These are phyloP conservation scores for Urostyla sp. DNA, from an alignment of 73 alveolate species.

Conservation along the genomic window DNA sequence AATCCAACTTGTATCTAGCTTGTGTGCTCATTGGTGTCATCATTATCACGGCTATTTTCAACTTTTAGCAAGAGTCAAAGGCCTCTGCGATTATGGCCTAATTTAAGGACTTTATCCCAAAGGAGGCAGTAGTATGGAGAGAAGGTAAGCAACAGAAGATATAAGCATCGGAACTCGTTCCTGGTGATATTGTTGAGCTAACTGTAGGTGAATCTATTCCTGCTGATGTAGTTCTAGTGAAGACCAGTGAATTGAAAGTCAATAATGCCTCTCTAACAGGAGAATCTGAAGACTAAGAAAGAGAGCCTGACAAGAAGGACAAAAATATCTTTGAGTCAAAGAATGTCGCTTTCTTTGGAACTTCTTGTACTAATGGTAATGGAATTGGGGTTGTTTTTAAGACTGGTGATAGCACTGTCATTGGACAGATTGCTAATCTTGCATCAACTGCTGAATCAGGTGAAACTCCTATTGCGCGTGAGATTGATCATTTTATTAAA, in stretches of 20 bases:
- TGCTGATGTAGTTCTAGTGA: constrained; percentile 83
- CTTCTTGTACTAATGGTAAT: constrained; percentile 87
- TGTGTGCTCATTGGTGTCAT: constrained; percentile 78
- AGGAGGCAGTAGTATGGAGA: constrained; percentile 55
- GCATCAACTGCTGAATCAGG: constrained; percentile 87
- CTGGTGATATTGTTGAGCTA: constrained; percentile 81
- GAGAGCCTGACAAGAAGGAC: constrained; percentile 54
- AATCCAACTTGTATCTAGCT: constrained; percentile 83
- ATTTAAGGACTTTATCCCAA: constrained; percentile 73
- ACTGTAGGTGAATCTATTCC: constrained; percentile 74
- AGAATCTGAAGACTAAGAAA: constrained; percentile 68
- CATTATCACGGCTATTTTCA: constrained; percentile 80
- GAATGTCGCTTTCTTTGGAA: constrained; percentile 80
- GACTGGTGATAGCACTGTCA: constrained; percentile 96
- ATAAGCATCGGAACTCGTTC: constrained; percentile 71
- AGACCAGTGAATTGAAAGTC: constrained; percentile 77
- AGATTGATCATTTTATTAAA: constrained; percentile 90
- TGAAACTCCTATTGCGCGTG: constrained; percentile 90
- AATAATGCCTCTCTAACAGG: constrained; percentile 86
- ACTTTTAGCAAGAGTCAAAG: constrained; percentile 76
- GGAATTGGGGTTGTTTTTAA: constrained; percentile 93
- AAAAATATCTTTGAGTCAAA: constrained; percentile 63
- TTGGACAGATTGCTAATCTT: constrained; percentile 97
- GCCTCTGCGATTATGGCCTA: constrained; percentile 90
- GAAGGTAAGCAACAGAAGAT: constrained; percentile 61